Evolutionary conservation across 192 early-diverging fungal species (phyloP), one percentile per base, ranked within the genome.

Genomic region (Chytriomyces confervae): DNA sequence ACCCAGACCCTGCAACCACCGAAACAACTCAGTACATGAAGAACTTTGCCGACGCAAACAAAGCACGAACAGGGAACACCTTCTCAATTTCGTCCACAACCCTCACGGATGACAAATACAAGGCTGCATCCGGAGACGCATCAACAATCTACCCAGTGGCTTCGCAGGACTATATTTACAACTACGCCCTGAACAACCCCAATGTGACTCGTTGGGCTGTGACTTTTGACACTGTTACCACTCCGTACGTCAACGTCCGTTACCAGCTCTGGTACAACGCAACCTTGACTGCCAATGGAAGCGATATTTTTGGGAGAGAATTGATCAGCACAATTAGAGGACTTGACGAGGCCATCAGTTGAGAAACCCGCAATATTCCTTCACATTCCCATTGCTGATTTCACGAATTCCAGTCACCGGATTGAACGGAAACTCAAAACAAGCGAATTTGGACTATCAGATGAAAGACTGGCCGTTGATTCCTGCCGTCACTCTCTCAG

Each of bases 241-340:
- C 76, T 48, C 80, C 84, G 23, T 82, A 86, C 44, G 76, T 82
- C 20, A 92, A 92, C 77, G 85, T 87, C 61, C 87, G 85, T 49
- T 94, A 94, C 74, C 92, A 94, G 81, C 80, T 93, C 43, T 94
- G 92, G 92, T 91, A 88, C 80, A 94, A 94, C 80, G 85, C 85
- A 57, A 83, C 89, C 7, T 78, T 82, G 16, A 78, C 82, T 16
- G 84, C 84, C 44, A 94, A 94, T 69, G 67, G 74, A 23, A 85
- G 87, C 23, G 92, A 94, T 79, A 81, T 90, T 7, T 91, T 89
- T 70, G 89, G 89, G 11, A 85, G 88, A 20, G 82, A 87, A 47
- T 11, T 92, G 45, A 77, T 93, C 7, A 81, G 89, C 7, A 78
- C 92, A 43, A 83, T 89, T 66, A 81, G 91, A 20, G 90, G 87